A percentile compares a stretch with the other conserved stretches of the same genome.
Evolutionary conservation across 371 early-diverging fungal species (phyloP).

Genomic region (Mucor irregularis): DNA sequence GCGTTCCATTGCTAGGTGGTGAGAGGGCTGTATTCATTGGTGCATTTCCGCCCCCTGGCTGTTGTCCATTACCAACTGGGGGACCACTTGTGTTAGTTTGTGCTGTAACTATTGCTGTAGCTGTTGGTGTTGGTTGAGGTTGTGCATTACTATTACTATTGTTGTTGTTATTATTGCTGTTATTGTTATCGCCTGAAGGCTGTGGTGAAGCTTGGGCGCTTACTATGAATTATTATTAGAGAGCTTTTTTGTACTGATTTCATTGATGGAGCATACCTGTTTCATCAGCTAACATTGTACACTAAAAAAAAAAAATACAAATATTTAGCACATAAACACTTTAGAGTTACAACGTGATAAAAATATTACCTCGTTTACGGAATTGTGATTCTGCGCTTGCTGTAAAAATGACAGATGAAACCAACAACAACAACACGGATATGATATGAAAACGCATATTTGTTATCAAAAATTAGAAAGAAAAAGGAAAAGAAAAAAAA

Average conservation of each 20-base stretch:
- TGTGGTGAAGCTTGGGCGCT: constrained; percentile 1
- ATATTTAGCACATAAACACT: too few relatives aligned
- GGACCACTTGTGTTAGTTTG: constrained; percentile 10
- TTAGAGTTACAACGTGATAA: too few relatives aligned
- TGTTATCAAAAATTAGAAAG: neutral
- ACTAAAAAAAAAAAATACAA: too few relatives aligned
- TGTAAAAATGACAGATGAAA: too few relatives aligned
- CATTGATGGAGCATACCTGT: too few relatives aligned
- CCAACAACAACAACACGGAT: too few relatives aligned
- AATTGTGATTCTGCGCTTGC: too few relatives aligned
- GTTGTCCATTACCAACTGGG: constrained; percentile 12
- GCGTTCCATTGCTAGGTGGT: constrained; percentile 22
- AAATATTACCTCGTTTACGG: too few relatives aligned
- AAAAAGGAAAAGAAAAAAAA: neutral
- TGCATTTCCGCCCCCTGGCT: constrained; percentile 5
- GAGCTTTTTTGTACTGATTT: too few relatives aligned
- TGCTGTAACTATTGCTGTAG: constrained; percentile 17
- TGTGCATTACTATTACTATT: neutral
- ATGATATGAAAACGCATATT: constrained; percentile 3
- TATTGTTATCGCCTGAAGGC: constrained; percentile 2
- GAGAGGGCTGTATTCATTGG: constrained; percentile 12
- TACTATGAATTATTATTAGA: neutral
- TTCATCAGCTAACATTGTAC: constrained; percentile 29
- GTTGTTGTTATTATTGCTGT: constrained; percentile 2
- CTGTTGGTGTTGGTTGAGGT: constrained; percentile 12